A percentile compares a stretch with the other conserved stretches of the same genome.
Evolutionary conservation across 2,329 filamentous ascomycete genomes (phyloP).

Genomic region (Escovopsis weberi): DNA sequence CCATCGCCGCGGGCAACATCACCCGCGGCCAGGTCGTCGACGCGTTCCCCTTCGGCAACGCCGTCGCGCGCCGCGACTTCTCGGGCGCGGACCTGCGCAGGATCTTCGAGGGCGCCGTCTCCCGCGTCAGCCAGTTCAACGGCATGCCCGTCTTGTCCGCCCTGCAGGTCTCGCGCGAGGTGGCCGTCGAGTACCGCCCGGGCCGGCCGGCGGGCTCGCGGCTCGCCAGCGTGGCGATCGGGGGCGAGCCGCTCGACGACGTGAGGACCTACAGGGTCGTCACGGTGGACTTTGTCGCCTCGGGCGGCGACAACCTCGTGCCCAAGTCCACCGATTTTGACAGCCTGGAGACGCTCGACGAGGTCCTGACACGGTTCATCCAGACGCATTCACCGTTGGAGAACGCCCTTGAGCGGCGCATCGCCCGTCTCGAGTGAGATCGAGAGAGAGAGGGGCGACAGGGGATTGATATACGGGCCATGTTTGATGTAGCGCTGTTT

Average conservation of each 20-base stretch:
- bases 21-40: constrained; percentile 50
- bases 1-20: constrained; percentile 45
- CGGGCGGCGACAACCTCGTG: constrained; percentile 49
- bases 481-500: too few relatives aligned
- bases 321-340: constrained; percentile 22
- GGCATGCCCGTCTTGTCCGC: constrained; percentile 38
- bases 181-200: constrained; percentile 44
- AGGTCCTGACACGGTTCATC: constrained; percentile 38
- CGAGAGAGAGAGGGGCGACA: background rate
- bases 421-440: constrained; percentile 8
- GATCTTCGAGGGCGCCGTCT: constrained; percentile 44
- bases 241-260: constrained; percentile 31
- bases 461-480: too few relatives aligned
- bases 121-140: constrained; percentile 39
- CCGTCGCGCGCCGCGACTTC: constrained; percentile 42
- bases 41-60: constrained; percentile 51
- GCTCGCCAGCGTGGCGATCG: constrained; percentile 38
- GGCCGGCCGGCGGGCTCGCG: constrained; percentile 30
- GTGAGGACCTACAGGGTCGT: constrained; percentile 38
- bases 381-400: constrained; percentile 32
- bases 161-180: constrained; percentile 44
- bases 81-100: constrained; percentile 39
- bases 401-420: constrained; percentile 30
- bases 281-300: constrained; percentile 48
- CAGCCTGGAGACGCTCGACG: constrained; percentile 37